These are phyloP conservation scores for Cercospora brassicicola DNA, from an alignment of 2,329 filamentous ascomycete genomes.

Conservation along the genomic window DNA sequence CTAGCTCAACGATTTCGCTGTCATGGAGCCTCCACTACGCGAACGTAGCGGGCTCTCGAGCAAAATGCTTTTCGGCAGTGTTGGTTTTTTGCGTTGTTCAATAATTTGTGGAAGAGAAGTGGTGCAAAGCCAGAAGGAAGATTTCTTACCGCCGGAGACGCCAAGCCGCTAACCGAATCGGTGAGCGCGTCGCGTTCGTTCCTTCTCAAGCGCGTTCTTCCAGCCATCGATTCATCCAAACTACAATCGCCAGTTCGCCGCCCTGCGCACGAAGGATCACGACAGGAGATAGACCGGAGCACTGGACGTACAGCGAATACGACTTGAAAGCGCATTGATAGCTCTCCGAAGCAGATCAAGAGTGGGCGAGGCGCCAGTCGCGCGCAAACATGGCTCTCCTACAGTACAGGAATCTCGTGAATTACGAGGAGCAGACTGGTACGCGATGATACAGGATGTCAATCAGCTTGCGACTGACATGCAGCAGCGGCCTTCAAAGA, in stretches of 20 bases:
- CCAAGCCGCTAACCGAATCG: background rate
- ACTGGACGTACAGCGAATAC: background rate
- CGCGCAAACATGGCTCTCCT: conserved; percentile 74
- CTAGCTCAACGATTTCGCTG: conserved; percentile 44
- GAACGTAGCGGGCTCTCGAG: conserved; percentile 39
- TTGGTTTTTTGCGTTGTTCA: conserved; percentile 42
- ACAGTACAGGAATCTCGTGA: conserved; percentile 73
- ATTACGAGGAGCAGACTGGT: conserved; percentile 87
- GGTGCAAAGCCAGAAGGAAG: conserved; percentile 5
- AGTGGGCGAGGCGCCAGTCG: background rate
- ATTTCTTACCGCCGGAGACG: conserved; percentile 11
- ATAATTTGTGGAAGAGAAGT: conserved; percentile 31
- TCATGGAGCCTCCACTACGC: conserved; percentile 42
- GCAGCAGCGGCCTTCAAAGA: conserved; percentile 73
- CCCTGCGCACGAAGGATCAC: background rate
- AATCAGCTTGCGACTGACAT: conserved; percentile 37
- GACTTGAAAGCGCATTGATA: background rate
- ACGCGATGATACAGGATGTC: conserved; percentile 25
- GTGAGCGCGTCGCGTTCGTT: conserved; percentile 11
- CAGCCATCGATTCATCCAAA: background rate
- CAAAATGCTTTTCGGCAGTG: conserved; percentile 45
- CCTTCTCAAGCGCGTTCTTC: conserved; percentile 3
- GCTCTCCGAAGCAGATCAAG: background rate
- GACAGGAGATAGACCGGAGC: background rate
- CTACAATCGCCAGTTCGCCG: background rate